Percentiles rank a stretch among this genome's conserved stretches.
Conservation (phyloP, 2,329 filamentous ascomycete species). For the Fusarium sp. region DNA sequence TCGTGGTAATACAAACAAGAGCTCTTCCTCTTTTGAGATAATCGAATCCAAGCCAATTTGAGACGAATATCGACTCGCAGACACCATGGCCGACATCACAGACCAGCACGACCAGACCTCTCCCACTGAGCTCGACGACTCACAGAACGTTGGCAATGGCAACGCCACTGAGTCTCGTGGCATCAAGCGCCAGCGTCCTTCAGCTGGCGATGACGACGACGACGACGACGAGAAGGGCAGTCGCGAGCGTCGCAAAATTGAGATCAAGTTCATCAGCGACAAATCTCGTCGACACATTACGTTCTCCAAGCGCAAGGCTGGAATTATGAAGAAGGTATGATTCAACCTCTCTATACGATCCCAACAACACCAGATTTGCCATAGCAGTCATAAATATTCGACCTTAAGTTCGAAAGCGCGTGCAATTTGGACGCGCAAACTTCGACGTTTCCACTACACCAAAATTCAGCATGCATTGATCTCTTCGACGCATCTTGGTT, state of each 20-base stretch:
- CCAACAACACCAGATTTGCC: conserved; percentile 1
- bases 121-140: conserved; percentile 77
- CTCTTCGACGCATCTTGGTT: not conserved
- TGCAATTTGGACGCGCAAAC: not conserved
- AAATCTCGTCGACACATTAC: conserved; percentile 99
- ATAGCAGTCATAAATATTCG: not conserved
- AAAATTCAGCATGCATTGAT: not conserved
- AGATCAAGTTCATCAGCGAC: conserved; percentile 99
- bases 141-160: conserved; percentile 78
- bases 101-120: conserved; percentile 81
- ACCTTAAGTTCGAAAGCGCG: not conserved
- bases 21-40: conserved; percentile 38
- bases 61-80: conserved; percentile 27
- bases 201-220: conserved; percentile 90
- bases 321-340: conserved; percentile 99
- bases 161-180: conserved; percentile 78
- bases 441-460: not conserved
- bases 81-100: conserved; percentile 78
- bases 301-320: conserved; percentile 99
- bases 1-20: conserved; percentile 51
- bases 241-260: conserved; percentile 98
- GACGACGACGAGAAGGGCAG: conserved; percentile 98
- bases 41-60: conserved; percentile 38
- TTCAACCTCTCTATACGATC: not conserved
- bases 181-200: conserved; percentile 87